Base-by-base conservation (phyloP, 2,329 filamentous ascomycete species). In the Alternaria alternata region DNA sequence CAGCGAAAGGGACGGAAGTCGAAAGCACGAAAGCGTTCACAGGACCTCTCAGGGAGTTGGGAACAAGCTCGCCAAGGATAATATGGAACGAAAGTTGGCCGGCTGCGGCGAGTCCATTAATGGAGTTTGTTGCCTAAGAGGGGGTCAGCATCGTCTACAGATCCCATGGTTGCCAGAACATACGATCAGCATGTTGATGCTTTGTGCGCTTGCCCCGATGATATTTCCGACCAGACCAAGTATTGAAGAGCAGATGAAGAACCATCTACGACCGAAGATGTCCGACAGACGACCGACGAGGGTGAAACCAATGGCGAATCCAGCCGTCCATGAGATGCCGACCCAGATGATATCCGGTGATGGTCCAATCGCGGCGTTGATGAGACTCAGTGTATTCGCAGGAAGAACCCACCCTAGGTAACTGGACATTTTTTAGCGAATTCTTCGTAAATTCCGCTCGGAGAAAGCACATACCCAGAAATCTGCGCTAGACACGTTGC, bases 61-160 rank as follows among this genome's bases (percentile, higher is more conserved):
- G 75, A 6, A 80, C 77, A 5, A 80, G 72, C 55, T 80, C 78
- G 6, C 75, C 76, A 0, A 80, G 66, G 11, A 79, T 75, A 49
- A 77, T 74, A 59, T 74, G 72, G 66, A 79, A 79, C 0, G 77
- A 80, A 3, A 78, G 69, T 61, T 80, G 78, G 36, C 76, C 77
- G 22, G 78, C 75, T 41, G 76, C 75, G 6, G 76, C 78, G 20
- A 80, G 69, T 4, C 78, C 78, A 26, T 79, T 78, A 55, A 80
- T 73, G 7, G 67, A 66, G 51, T 75, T 73, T 5, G 71, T 72
- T 6, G 62, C 70, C 70, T 71, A 11, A 11, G 14, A 43, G 1
- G 20, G 34, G 6, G 39, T 66, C 12, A 68, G 63, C 34, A 22
- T 4, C 14, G 20, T 9, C 3, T n/a, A n/a, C 12, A 48, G 5